These are phyloP conservation scores for Paraconiothyrium brasiliense DNA, from an alignment of 2,329 filamentous ascomycete genomes.

Conservation along the genomic window DNA sequence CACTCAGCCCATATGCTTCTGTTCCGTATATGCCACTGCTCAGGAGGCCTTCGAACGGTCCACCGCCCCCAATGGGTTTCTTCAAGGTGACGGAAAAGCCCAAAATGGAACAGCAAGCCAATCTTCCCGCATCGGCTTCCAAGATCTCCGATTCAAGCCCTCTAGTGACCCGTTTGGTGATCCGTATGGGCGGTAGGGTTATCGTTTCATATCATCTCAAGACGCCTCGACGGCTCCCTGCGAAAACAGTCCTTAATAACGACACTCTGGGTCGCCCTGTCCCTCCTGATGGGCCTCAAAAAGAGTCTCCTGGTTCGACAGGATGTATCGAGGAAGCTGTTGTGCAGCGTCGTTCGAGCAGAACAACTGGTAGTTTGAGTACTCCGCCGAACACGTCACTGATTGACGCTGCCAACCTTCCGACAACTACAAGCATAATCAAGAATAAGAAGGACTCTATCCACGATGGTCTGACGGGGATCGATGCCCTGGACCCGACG, in stretches of 20 bases:
- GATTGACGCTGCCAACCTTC: background rate
- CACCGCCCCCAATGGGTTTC: constrained; percentile 30
- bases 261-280: background rate
- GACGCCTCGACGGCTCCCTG: background rate
- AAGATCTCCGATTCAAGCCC: constrained; percentile 2
- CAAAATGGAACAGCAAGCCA: background rate
- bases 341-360: background rate
- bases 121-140: background rate
- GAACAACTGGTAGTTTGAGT: background rate
- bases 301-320: background rate
- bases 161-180: constrained; percentile 27
- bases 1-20: background rate
- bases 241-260: background rate
- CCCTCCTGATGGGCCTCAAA: no score
- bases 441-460: constrained; percentile 16
- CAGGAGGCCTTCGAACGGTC: constrained; percentile 10
- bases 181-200: constrained; percentile 23
- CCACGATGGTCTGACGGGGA: constrained; percentile 3
- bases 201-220: constrained; percentile 1
- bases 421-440: background rate
- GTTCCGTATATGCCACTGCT: constrained; percentile 12
- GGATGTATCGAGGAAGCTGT: constrained; percentile 9
- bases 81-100: constrained; percentile 33
- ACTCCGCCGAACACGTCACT: constrained; percentile 16
- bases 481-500: background rate